Evolutionary conservation across 768 basidiomycete species (phyloP), one percentile per base, ranked within the genome.

Genomic region (Lyophyllum atratum): DNA sequence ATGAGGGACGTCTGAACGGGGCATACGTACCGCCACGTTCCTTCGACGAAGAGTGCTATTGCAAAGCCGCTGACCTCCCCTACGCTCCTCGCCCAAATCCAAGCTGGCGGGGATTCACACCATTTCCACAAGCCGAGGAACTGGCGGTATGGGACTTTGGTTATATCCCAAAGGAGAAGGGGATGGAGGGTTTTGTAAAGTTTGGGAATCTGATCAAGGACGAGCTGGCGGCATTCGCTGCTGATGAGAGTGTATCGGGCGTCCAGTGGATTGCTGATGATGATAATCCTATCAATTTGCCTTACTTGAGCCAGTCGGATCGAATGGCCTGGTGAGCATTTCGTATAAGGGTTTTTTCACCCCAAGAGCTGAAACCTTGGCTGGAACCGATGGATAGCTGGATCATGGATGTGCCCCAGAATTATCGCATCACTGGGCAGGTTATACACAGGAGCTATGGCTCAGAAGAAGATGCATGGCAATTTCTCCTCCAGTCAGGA

Each of bases 171-270:
- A 33, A 42, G 15, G 59, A 40, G 21, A 37, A 47, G 19, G 59
- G 51, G 11, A 49, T 60, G 21, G 55, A 60, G 42, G 29, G 33
- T 2, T 60, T 60, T 47, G 54, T 59, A 12, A 50, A 33, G 53
- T 25, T 59, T 21, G 58, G 58, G 29, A 59, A 54, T 24, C 3
- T 49, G 22, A 14, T 49, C 19, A 42, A 40, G 42, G 52, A 59
- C 39, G 46, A 59, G 25, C 33, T 59, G 40, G 37, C n/a, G 2
- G 31, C 47, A 9, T 54, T 31, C 22, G 15, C 46, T 17, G 44
- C 22, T n/a, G 40, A 44, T 12, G 58, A 54, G 48, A 50, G 22
- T 17, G 46, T 29, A 15, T 40, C 52, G 40, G 58, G 50, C 5
- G 52, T 54, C n/a, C 47, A 28, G n/a, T 59, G 46, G 33, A 37